Evolutionary conservation across 768 basidiomycete species (phyloP).

Genomic region (Boletellus emodensis): DNA sequence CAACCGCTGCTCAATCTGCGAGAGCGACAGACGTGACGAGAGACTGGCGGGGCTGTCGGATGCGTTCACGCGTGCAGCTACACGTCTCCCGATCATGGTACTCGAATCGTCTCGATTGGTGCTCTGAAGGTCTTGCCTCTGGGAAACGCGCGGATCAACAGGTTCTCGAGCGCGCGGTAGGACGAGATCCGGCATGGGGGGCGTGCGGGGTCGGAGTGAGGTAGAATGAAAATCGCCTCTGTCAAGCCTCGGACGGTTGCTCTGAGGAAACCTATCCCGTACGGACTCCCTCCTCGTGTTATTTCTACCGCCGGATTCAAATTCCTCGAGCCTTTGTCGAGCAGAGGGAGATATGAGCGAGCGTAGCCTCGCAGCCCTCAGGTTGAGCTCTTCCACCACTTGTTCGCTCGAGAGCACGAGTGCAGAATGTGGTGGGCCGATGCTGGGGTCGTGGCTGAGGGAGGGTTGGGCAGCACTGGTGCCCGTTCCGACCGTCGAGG

Average conservation of each 20-base stretch:
- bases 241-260: constrained; percentile 10
- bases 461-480: constrained; percentile 7
- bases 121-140: constrained; percentile 21
- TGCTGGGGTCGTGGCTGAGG: constrained; percentile 16
- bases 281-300: constrained; percentile 13
- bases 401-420: constrained; percentile 29
- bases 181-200: constrained; percentile 29
- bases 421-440: constrained; percentile 30
- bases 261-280: constrained; percentile 22
- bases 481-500: constrained; percentile 3
- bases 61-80: constrained; percentile 28
- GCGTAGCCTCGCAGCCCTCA: constrained; percentile 27
- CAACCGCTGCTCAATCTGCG: constrained; percentile 27
- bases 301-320: constrained; percentile 18
- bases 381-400: constrained; percentile 25
- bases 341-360: constrained; percentile 28
- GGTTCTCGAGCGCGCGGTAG: constrained; percentile 15
- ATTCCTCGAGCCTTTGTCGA: constrained; percentile 32
- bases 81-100: constrained; percentile 34
- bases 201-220: constrained; percentile 24
- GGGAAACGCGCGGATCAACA: constrained; percentile 12
- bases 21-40: constrained; percentile 18
- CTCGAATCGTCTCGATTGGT: constrained; percentile 26
- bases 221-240: constrained; percentile 14
- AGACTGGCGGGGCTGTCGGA: constrained; percentile 17